Percentiles rank a stretch among this genome's conserved stretches.
Conservation (phyloP, 306 rosid genomes). For the Elaeagnus macrophylla region DNA sequence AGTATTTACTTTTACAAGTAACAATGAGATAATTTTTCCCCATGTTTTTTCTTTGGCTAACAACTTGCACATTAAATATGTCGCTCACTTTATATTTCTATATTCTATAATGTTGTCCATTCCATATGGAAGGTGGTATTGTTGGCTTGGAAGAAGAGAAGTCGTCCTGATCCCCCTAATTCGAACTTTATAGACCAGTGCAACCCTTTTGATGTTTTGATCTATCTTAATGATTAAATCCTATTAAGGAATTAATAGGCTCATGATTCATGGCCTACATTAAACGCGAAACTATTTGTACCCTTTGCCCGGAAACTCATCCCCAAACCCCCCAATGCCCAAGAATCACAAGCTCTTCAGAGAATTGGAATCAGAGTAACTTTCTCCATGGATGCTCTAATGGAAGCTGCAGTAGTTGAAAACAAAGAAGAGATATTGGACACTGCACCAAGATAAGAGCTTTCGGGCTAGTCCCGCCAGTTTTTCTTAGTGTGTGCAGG, state of each 20-base stretch:
- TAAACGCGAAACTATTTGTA: slow-evolving; percentile 60
- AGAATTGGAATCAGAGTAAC: slow-evolving; percentile 74
- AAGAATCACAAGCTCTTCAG: slow-evolving; percentile 88
- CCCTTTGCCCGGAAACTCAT: slow-evolving; percentile 74
- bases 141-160: slow-evolving; percentile 82
- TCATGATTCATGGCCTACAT: too few relatives aligned
- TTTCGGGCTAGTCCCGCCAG: slow-evolving; percentile 94
- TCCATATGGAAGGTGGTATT: slow-evolving; percentile 73
- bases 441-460: slow-evolving; percentile 40
- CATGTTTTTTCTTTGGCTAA: too few relatives aligned
- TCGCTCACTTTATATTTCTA: too few relatives aligned
- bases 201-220: background rate
- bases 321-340: slow-evolving; percentile 39
- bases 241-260: too few relatives aligned
- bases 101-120: too few relatives aligned
- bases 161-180: slow-evolving; percentile 38
- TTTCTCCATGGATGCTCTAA: slow-evolving; percentile 64
- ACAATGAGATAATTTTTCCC: too few relatives aligned
- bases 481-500: slow-evolving; percentile 84
- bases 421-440: slow-evolving; percentile 34
- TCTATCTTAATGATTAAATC: too few relatives aligned
- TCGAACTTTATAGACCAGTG: slow-evolving; percentile 57
- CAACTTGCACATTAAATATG: too few relatives aligned
- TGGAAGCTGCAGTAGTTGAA: slow-evolving; percentile 61
- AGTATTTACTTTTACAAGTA: too few relatives aligned